These are phyloP conservation scores for Talaromyces sp. DNA, from an alignment of 2,329 filamentous ascomycete genomes.

Conservation along the genomic window DNA sequence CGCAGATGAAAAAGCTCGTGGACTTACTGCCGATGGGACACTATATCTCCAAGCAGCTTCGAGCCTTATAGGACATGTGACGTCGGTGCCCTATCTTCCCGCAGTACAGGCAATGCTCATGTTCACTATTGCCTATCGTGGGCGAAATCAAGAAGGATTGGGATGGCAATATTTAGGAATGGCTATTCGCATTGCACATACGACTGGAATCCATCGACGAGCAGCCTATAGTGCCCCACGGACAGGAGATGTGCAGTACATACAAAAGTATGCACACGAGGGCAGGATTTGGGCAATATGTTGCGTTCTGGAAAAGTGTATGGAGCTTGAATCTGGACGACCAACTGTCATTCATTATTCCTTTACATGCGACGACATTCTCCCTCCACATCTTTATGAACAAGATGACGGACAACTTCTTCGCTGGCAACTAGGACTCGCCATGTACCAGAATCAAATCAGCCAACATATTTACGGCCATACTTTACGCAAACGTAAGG, in stretches of 20 bases:
- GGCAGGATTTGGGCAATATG: slow-evolving; percentile 15
- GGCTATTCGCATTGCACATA: slow-evolving; percentile 16
- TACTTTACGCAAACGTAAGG: slow-evolving; percentile 10
- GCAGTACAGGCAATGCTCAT: slow-evolving; percentile 17
- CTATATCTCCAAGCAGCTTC: slow-evolving; percentile 13
- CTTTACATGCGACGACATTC: slow-evolving; percentile 13
- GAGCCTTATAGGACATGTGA: slow-evolving; percentile 14
- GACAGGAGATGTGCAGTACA: not conserved
- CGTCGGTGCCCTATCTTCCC: slow-evolving; percentile 15
- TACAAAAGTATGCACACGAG: slow-evolving; percentile 12
- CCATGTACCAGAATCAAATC: slow-evolving; percentile 13
- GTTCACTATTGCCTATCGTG: slow-evolving; percentile 17
- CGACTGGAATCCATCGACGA: slow-evolving; percentile 13
- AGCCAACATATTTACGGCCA: slow-evolving; percentile 16
- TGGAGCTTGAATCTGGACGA: slow-evolving; percentile 17
- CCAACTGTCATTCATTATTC: slow-evolving; percentile 13
- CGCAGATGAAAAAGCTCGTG: slow-evolving; percentile 9
- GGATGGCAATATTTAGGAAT: slow-evolving; percentile 12
- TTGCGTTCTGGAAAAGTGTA: slow-evolving; percentile 16
- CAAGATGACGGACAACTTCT: slow-evolving; percentile 12
- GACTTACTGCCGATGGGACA: slow-evolving; percentile 10
- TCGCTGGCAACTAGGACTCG: slow-evolving; percentile 14
- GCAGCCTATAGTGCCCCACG: slow-evolving; percentile 9
- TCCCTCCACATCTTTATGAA: slow-evolving; percentile 11
- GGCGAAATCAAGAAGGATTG: slow-evolving; percentile 15